Conservation (phyloP, 805 yeast species). For the Yamadazyma paraphyllophila region DNA sequence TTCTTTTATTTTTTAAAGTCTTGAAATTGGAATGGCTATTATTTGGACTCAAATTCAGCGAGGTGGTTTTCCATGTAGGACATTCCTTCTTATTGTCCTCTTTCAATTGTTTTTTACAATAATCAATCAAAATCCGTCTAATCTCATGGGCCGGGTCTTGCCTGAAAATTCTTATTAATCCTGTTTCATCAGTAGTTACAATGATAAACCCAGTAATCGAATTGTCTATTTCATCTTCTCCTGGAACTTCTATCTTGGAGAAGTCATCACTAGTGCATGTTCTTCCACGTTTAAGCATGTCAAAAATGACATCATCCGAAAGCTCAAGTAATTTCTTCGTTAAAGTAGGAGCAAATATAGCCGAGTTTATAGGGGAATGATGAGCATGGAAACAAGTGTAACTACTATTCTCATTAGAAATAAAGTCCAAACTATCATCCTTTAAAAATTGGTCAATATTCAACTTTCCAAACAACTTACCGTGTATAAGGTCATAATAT, state of each 20-base stretch:
- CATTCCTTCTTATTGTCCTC: not conserved
- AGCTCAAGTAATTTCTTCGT: constrained; percentile 64
- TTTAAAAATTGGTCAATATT: constrained; percentile 26
- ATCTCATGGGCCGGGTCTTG: constrained; percentile 63
- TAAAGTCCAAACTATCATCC: constrained; percentile 20
- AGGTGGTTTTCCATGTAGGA: not conserved
- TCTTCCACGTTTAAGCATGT: constrained; percentile 39
- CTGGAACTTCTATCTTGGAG: constrained; percentile 4
- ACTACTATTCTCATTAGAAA: constrained; percentile 52
- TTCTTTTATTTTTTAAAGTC: not conserved
- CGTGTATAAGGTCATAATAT: constrained; percentile 26
- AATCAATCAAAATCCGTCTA: constrained; percentile 23
- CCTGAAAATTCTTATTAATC: constrained; percentile 73
- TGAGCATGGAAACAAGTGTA: constrained; percentile 78
- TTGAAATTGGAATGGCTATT: constrained; percentile 5
- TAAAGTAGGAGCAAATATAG: constrained; percentile 71
- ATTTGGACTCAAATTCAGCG: constrained; percentile 4
- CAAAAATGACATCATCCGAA: constrained; percentile 80
- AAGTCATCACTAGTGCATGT: constrained; percentile 8
- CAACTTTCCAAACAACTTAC: constrained; percentile 25
- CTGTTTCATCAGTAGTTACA: constrained; percentile 73
- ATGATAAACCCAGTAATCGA: constrained; percentile 47
- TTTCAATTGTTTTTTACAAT: constrained; percentile 15
- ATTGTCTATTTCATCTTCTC: constrained; percentile 10
- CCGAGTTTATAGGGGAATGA: constrained; percentile 68